Evolutionary conservation across 2,329 filamentous ascomycete genomes (phyloP), one percentile per base, ranked within the genome.

Genomic region (Epichloe elymi): DNA sequence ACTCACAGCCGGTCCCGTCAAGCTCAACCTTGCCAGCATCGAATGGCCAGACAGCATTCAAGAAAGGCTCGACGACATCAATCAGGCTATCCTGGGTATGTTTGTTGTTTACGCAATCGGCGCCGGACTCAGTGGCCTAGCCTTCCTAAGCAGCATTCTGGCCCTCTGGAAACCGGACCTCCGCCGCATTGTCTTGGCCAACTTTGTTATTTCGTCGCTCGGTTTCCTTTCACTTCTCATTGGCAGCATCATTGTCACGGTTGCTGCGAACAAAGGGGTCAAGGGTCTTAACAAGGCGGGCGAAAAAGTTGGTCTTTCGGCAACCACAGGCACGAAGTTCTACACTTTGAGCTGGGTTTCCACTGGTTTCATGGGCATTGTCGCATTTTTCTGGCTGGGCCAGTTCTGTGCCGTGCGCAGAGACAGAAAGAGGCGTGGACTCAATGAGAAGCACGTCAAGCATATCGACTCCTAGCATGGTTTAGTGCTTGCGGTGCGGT

Each of bases 81-180:
- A 78, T 58, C 60, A 61, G 15, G 64, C 70, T n/a, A 66, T 78
- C 4, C 61, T 73, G n/a, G 69, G 66, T 26, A 62, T 75, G 46
- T 74, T 74, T 59, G 62, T 75, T 47, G 61, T 79, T 51, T 78
- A 73, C 60, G 67, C 73, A 40, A 54, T 78, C 2, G 69, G 65
- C 50, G 62, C 68, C 45, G 67, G 61, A 17, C 65, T 72, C 56
- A 63, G 70, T 2, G 73, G 70, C 11, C 60, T 75, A 2, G 65
- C 68, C 35, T 68, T 76, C 59, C 58, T 78, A 2, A 58, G 61
- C 14, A 67, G 63, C 46, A 49, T 69, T 47, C 64, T 57, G 8
- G 65, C 67, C 40, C 54, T 74, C 51, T 59, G 69, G 58, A 57
- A 65, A 26, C 60, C 62, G 1, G 57, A 55, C 7, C 57, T 57